Evolutionary conservation across 2,329 filamentous ascomycete genomes (phyloP), one percentile per base, ranked within the genome.

Genomic region (Penicillium janthinellum): DNA sequence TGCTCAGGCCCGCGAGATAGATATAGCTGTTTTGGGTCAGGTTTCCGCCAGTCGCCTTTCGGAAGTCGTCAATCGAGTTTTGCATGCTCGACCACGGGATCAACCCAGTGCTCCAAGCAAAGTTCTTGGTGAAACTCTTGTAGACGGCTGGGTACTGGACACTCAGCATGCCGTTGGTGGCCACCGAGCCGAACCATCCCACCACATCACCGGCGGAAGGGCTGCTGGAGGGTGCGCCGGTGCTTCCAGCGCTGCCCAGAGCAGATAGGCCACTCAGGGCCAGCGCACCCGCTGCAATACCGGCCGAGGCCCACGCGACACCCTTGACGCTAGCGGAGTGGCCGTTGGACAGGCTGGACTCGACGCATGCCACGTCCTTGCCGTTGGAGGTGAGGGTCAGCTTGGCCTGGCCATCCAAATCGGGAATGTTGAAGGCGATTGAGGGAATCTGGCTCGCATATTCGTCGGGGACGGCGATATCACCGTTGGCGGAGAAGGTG

Each of bases 91-190:
- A 84, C 92, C 92, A 97, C 6, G 90, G 86, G 58, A 98, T 83
- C 58, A 98, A 79, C 53, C 92, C 92, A 31, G 89, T 90, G 64
- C 91, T 94, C 81, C 97, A 98, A 49, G 83, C 93, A 75, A 99
- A 98, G 79, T 98, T 98, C 79, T 91, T 91, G 63, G 90, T 82
- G 77, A 96, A 99, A 74, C 88, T 94, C 67, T 88, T 87, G 79
- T 98, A 98, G 39, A 98, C 87, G 38, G 86, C 82, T 4, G 95
- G 95, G 67, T 96, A 92, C 69, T 88, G 86, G 69, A 96, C 93
- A 60, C 91, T 96, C 74, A 96, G 83, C 95, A 98, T 98, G 65
- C 95, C 93, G 76, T 95, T 97, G 81, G 95, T 90, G 31, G 95
- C 92, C 83, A 98, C 98, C 93, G 76, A 98, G 96, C 86, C 91